Evolutionary conservation across 345 rosid genomes (phyloP).

Genomic region (Populus nigra): DNA sequence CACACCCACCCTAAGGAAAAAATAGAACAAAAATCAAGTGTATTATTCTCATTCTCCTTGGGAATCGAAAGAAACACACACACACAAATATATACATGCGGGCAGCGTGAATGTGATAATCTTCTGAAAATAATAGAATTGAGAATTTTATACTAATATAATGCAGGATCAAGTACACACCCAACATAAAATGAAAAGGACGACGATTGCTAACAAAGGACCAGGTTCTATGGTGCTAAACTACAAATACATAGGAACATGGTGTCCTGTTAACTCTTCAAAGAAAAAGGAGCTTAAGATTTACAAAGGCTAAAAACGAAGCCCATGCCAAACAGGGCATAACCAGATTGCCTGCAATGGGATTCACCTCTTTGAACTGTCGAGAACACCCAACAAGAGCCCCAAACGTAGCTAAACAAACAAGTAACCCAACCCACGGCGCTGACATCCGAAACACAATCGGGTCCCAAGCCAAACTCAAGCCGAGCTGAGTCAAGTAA

Average conservation of each 20-base stretch:
- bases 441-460: slow-evolving; percentile 49
- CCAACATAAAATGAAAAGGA: no score
- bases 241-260: neutral
- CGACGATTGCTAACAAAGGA: neutral
- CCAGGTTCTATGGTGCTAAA: neutral
- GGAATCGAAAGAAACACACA: no score
- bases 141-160: no score
- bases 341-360: slow-evolving; percentile 67
- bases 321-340: slow-evolving; percentile 77
- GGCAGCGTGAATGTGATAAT: no score
- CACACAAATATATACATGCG: no score
- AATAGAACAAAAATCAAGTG: no score
- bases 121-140: no score
- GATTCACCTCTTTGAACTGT: slow-evolving; percentile 51
- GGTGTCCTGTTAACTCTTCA: slow-evolving; percentile 8
- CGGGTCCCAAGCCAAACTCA: slow-evolving; percentile 58
- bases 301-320: slow-evolving; percentile 55
- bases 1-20: no score
- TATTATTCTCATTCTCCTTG: no score
- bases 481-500: slow-evolving; percentile 51
- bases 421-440: slow-evolving; percentile 43
- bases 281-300: slow-evolving; percentile 50
- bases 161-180: no score
- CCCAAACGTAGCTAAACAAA: slow-evolving; percentile 43
- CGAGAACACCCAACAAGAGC: slow-evolving; percentile 53